phyloP scores from a whole-genome alignment of 768 basidiomycete species.

The Boletus reticulatus region DNA sequence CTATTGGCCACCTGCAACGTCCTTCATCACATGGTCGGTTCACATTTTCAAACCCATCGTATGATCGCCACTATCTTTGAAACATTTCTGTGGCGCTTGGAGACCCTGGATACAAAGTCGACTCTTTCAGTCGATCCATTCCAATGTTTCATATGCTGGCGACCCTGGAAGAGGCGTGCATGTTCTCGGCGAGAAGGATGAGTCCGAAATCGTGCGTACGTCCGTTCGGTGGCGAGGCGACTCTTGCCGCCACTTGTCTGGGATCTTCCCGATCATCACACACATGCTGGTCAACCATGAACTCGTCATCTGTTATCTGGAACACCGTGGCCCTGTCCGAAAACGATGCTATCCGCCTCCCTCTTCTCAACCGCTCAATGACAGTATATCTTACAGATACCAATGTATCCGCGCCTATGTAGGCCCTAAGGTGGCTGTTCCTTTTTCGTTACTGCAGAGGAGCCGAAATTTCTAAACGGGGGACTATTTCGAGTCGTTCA shows the following conservation, averaged over 20 bases:
- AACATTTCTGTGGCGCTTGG: slow-evolving; percentile 26
- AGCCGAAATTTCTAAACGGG: no score
- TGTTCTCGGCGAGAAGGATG: slow-evolving; percentile 24
- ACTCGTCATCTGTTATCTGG: slow-evolving; percentile 27
- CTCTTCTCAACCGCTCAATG: slow-evolving; percentile 26
- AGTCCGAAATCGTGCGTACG: slow-evolving; percentile 25
- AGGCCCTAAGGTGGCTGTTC: neutral
- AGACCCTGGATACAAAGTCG: slow-evolving; percentile 20
- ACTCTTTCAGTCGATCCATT: neutral
- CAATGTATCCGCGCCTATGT: slow-evolving; percentile 29
- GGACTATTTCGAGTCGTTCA: no score
- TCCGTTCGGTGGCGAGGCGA: slow-evolving; percentile 19
- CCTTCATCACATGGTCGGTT: slow-evolving; percentile 19
- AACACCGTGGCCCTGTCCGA: slow-evolving; percentile 27
- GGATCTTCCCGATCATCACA: slow-evolving; percentile 25
- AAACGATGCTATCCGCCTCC: slow-evolving; percentile 21
- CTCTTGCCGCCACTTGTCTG: slow-evolving; percentile 22
- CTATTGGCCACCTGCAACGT: slow-evolving; percentile 18
- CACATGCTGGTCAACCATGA: slow-evolving; percentile 22
- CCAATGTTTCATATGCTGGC: slow-evolving; percentile 7
- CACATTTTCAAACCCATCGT: slow-evolving; percentile 4
- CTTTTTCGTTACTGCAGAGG: no score
- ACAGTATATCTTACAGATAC: slow-evolving; percentile 24
- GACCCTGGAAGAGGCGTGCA: slow-evolving; percentile 27
- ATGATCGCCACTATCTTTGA: slow-evolving; percentile 19